phyloP scores from a whole-genome alignment of 371 early-diverging fungal species.

The Smittium culicis region DNA sequence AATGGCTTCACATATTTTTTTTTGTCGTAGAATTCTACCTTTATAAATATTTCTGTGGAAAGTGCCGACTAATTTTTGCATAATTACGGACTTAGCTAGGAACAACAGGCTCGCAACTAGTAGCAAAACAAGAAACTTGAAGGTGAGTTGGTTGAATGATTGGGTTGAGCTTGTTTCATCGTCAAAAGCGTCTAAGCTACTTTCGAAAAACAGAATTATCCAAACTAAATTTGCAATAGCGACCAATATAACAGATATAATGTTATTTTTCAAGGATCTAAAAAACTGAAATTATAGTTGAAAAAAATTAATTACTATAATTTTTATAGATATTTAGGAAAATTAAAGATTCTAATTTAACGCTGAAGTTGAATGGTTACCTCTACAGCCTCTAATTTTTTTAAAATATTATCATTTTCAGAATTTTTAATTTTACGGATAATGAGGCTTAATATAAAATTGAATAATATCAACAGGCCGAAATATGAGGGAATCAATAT shows the following conservation, averaged over 20 bases:
- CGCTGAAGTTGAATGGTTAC: too few species aligned
- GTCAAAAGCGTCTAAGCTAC: background rate
- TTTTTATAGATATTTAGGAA: too few species aligned
- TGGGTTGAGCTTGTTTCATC: background rate
- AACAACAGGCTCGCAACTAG: background rate
- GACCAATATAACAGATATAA: background rate
- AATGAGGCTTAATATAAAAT: background rate
- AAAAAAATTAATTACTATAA: too few species aligned
- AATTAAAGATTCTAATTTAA: too few species aligned
- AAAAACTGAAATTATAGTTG: too few species aligned
- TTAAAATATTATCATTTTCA: background rate
- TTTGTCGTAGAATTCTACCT: background rate
- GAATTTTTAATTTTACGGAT: background rate
- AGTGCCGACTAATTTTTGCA: background rate
- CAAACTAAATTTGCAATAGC: background rate
- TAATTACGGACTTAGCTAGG: background rate
- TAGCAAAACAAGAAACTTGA: background rate
- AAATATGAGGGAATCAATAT: background rate
- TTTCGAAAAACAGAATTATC: background rate
- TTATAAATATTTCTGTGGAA: background rate
- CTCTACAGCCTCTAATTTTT: background rate
- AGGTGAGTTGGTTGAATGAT: background rate
- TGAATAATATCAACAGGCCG: background rate
- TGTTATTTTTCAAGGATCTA: background rate
- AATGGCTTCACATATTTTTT: background rate